Evolutionary conservation across 352 stramenopile genomes (phyloP).

Genomic region (Globisporangium lucens): DNA sequence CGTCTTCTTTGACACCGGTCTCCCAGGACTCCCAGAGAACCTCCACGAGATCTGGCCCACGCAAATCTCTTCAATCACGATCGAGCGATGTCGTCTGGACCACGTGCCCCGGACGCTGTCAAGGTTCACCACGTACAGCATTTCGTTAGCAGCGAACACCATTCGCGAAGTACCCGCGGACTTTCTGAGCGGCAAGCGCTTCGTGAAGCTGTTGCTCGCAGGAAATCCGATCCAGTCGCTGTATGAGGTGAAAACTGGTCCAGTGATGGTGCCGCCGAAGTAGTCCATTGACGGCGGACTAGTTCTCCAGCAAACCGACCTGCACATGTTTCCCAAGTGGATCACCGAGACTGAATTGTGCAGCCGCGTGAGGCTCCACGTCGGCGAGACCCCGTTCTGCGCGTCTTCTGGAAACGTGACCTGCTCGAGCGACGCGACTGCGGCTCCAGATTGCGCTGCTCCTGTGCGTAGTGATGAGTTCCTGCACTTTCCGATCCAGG

Average conservation of each 20-base stretch:
- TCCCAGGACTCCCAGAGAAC: not conserved
- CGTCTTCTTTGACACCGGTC: not conserved
- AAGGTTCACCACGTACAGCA: not conserved
- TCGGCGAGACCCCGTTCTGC: not conserved
- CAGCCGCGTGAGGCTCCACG: not conserved
- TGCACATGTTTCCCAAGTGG: not conserved
- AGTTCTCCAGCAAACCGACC: not conserved
- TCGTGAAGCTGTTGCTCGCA: slow-evolving; percentile 1
- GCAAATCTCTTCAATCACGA: not conserved
- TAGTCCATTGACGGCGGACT: not conserved
- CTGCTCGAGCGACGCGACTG: not conserved
- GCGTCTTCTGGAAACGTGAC: not conserved
- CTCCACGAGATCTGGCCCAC: not conserved
- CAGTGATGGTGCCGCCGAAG: not conserved
- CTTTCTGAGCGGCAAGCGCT: not conserved
- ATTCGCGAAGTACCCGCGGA: not conserved
- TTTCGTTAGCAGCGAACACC: not conserved
- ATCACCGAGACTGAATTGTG: not conserved
- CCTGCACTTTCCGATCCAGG: not conserved
- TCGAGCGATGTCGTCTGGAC: not conserved
- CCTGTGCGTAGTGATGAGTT: not conserved
- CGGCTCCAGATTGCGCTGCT: not conserved
- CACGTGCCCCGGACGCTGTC: not conserved
- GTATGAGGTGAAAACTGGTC: not conserved
- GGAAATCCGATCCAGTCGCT: not conserved